phyloP scores from a whole-genome alignment of 176 grass and related monocot genomes.

The Stipa capillata region DNA sequence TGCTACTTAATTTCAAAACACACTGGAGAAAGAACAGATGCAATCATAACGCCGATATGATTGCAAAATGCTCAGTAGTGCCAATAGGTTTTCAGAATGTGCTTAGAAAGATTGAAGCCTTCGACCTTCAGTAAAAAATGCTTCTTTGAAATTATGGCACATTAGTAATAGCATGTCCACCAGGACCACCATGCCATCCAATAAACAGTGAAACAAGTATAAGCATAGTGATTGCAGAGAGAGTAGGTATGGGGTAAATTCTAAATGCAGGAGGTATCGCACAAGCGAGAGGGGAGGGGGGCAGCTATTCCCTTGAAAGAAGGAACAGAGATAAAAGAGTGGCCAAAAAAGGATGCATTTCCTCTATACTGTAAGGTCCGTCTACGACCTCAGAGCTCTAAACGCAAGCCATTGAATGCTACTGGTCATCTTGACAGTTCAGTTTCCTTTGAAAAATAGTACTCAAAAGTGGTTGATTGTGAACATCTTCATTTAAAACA shows the following conservation, averaged over 20 bases:
- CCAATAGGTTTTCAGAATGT: neutral
- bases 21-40: neutral
- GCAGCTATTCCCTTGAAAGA: neutral
- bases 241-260: neutral
- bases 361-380: neutral
- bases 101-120: neutral
- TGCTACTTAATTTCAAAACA: neutral
- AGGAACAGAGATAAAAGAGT: neutral
- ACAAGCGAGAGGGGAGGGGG: neutral
- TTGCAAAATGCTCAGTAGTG: neutral
- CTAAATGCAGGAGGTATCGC: neutral
- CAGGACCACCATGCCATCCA: neutral
- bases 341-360: conserved; percentile 13
- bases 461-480: neutral
- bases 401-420: conserved; percentile 3
- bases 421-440: neutral
- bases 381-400: neutral
- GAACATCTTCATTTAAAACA: conserved; percentile 11
- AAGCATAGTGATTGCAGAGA: neutral
- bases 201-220: neutral
- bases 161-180: neutral
- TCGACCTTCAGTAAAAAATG: neutral
- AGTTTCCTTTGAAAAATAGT: neutral
- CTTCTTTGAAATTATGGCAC: conserved; percentile 1
- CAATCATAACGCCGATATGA: neutral